Conservation (phyloP, 2,329 filamentous ascomycete genomes). For the Knoxdaviesia capensis region DNA sequence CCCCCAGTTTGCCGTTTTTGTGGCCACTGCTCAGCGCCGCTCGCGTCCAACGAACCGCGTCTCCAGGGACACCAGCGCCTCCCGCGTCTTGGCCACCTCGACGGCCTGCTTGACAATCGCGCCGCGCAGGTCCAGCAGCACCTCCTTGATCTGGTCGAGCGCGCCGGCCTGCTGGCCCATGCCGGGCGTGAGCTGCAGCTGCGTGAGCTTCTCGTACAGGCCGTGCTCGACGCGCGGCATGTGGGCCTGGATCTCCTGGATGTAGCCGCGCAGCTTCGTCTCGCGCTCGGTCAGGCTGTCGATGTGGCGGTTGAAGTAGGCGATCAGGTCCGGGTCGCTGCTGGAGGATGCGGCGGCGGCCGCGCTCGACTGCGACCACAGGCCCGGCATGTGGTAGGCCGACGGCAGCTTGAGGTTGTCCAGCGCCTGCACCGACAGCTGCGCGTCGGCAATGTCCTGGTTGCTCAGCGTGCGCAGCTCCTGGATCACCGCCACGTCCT, state of each 20-base stretch:
- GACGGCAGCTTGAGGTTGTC: constrained; percentile 54
- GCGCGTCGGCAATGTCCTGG: constrained; percentile 48
- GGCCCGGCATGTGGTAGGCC: constrained; percentile 28
- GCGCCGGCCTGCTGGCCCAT: constrained; percentile 4
- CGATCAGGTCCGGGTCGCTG: constrained; percentile 21
- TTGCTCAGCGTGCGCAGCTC: constrained; percentile 38
- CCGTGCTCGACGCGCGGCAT: constrained; percentile 27
- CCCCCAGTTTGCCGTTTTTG: constrained; percentile 1
- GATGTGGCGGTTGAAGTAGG: constrained; percentile 23
- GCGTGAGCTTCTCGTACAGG: constrained; percentile 15
- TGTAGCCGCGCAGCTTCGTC: constrained; percentile 21
- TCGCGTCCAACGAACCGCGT: constrained; percentile 14
- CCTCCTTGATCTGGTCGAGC: constrained; percentile 14
- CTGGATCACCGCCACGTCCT: constrained; percentile 42
- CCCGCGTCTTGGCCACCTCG: constrained; percentile 21
- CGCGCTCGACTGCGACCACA: constrained; percentile 14
- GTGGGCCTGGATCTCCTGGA: constrained; percentile 24
- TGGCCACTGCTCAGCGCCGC: neutral
- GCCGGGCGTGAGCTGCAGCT: constrained; percentile 7
- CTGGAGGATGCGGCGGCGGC: constrained; percentile 15
- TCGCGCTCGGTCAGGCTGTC: constrained; percentile 23
- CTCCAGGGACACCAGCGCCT: constrained; percentile 19
- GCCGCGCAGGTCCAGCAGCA: constrained; percentile 18
- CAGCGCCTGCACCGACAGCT: constrained; percentile 51
- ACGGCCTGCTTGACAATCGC: constrained; percentile 20